These are phyloP conservation scores for Coffea eugenioides DNA, from an alignment of 257 asterid species.

Conservation along the genomic window DNA sequence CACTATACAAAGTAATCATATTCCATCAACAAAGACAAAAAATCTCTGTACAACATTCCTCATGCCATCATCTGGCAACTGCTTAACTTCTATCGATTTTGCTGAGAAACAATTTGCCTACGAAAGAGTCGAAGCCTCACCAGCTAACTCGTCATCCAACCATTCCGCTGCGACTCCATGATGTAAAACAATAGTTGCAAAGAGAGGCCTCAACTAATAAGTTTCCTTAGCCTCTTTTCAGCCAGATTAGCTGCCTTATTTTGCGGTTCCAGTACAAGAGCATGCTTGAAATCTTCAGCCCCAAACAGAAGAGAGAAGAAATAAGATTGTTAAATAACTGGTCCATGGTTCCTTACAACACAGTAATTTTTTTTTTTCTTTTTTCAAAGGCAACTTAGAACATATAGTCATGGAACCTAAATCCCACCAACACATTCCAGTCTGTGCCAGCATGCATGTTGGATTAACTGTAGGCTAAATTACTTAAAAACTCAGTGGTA, in stretches of 20 bases:
- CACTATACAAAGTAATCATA: background rate
- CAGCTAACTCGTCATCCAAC: background rate
- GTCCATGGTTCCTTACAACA: background rate
- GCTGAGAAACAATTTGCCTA: background rate
- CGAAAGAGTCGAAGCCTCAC: background rate
- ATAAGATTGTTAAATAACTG: background rate
- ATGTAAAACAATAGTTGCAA: slow-evolving; percentile 2
- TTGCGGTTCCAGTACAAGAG: slow-evolving; percentile 92
- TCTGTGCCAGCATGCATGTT: background rate
- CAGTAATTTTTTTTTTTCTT: no score
- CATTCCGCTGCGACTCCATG: background rate
- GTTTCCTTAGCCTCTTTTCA: slow-evolving; percentile 76
- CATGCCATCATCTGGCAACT: background rate
- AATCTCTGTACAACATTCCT: slow-evolving; percentile 3
- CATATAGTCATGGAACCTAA: background rate
- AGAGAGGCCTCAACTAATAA: slow-evolving; percentile 33
- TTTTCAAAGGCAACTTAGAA: no score
- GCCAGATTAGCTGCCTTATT: slow-evolving; percentile 70
- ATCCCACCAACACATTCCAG: background rate
- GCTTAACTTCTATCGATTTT: background rate
- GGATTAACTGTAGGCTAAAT: no score
- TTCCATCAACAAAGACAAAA: slow-evolving; percentile 3
- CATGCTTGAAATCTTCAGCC: slow-evolving; percentile 84
- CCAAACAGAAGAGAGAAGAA: slow-evolving; percentile 3
- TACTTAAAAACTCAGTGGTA: background rate